A percentile compares a stretch with the other conserved stretches of the same genome.
phyloP scores from a whole-genome alignment of 306 rosid species.

The Trichosanthes truncata region DNA sequence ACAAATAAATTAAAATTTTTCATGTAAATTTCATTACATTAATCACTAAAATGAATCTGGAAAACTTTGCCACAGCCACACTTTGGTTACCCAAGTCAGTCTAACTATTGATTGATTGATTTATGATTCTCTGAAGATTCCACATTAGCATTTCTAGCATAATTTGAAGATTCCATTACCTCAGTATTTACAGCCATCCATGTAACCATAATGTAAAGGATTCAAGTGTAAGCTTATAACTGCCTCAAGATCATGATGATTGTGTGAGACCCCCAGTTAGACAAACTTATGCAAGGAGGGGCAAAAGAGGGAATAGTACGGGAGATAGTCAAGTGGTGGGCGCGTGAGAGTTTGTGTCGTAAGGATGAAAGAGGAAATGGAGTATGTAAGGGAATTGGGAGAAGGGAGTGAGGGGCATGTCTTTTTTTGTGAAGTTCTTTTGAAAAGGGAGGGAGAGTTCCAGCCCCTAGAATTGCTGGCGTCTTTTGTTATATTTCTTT shows the following conservation, averaged over 20 bases:
- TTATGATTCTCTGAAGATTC: background rate
- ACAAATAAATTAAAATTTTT: background rate
- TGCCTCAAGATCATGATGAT: background rate
- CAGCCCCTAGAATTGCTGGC: too few relatives aligned
- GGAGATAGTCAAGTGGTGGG: too few relatives aligned
- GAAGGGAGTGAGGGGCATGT: too few relatives aligned
- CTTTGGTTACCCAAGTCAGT: background rate
- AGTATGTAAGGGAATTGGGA: too few relatives aligned
- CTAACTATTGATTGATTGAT: background rate
- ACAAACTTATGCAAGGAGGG: too few relatives aligned
- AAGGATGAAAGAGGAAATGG: too few relatives aligned
- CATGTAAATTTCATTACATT: background rate
- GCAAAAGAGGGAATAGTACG: too few relatives aligned
- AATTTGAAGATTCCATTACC: background rate
- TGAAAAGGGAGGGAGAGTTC: too few relatives aligned
- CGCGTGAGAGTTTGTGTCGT: too few relatives aligned
- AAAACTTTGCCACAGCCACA: background rate
- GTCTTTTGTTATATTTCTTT: too few relatives aligned
- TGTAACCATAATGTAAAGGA: background rate
- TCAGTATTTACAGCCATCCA: background rate
- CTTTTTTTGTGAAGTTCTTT: too few relatives aligned
- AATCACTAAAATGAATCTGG: background rate
- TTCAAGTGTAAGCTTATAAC: background rate
- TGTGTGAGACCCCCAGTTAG: too few relatives aligned
- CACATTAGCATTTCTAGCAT: background rate